phyloP scores from a whole-genome alignment of 441 rosid genomes.

The Populus hybrid region DNA sequence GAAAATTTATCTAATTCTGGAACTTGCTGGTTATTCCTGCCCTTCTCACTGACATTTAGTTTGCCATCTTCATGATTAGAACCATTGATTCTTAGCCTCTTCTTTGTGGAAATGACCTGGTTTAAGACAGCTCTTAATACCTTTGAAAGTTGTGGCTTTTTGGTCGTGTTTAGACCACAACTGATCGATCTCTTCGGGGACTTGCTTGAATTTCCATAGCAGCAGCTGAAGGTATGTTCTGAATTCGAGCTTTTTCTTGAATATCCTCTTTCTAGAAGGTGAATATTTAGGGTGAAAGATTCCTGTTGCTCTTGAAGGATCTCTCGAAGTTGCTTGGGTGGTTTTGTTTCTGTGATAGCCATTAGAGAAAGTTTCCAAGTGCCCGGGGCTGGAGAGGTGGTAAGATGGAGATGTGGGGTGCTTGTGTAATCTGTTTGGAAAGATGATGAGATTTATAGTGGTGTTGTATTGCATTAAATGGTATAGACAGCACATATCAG shows the following conservation, averaged over 20 bases:
- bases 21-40: conserved; percentile 17
- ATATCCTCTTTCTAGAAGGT: conserved; percentile 39
- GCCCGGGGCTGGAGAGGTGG: background rate
- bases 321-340: conserved; percentile 40
- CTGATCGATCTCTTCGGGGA: conserved; percentile 12
- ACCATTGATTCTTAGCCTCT: conserved; percentile 18
- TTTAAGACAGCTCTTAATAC: conserved; percentile 28
- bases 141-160: conserved; percentile 24
- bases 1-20: conserved; percentile 33
- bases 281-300: conserved; percentile 43
- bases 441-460: conserved; percentile 13
- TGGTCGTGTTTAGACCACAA: conserved; percentile 15
- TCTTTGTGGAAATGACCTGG: conserved; percentile 22
- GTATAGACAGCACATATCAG: conserved; percentile 31
- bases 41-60: conserved; percentile 13
- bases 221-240: conserved; percentile 6
- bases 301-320: conserved; percentile 59
- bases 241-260: conserved; percentile 15
- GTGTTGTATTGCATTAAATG: conserved; percentile 14
- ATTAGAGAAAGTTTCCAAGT: conserved; percentile 18
- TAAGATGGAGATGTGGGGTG: background rate
- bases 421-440: background rate
- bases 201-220: conserved; percentile 24
- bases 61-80: conserved; percentile 14
- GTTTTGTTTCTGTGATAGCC: conserved; percentile 24